Evolutionary conservation across 768 basidiomycete species (phyloP).

Genomic region (Tubosaeta sp.): DNA sequence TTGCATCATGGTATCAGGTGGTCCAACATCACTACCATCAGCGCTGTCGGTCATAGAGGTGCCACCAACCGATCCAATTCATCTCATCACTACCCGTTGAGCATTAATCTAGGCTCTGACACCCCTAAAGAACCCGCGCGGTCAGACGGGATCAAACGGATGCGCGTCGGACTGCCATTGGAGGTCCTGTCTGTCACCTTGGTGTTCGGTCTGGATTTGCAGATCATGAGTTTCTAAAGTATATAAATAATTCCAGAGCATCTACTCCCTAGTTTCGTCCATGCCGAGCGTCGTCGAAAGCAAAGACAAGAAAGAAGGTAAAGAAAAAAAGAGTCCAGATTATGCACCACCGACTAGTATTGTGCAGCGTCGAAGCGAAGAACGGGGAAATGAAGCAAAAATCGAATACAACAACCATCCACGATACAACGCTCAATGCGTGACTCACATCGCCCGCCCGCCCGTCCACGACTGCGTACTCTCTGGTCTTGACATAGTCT

Average conservation of each 20-base stretch:
- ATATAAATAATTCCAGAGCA: not conserved
- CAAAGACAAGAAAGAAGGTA: not conserved
- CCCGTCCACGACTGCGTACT: conserved; percentile 19
- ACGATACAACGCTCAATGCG: conserved; percentile 15
- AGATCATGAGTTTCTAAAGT: not conserved
- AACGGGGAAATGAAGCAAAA: conserved; percentile 7
- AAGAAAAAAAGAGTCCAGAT: not conserved
- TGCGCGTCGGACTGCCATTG: too few relatives aligned
- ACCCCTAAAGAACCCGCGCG: too few relatives aligned
- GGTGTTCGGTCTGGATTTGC: not conserved
- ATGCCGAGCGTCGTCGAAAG: not conserved
- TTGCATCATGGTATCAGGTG: not conserved
- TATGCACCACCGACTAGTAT: not conserved
- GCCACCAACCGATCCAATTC: too few relatives aligned
- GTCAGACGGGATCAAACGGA: not conserved
- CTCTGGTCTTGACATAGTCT: not conserved
- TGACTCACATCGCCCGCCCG: conserved; percentile 14
- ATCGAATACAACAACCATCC: conserved; percentile 21
- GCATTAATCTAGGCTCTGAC: not conserved
- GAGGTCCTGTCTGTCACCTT: not conserved
- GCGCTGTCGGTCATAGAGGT: too few relatives aligned
- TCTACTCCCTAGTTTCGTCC: not conserved
- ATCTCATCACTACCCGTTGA: not conserved
- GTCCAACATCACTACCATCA: not conserved
- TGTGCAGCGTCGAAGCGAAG: not conserved